Evolutionary conservation across 208 protist species (phyloP).

Genomic region (Trypanosoma melophagium): DNA sequence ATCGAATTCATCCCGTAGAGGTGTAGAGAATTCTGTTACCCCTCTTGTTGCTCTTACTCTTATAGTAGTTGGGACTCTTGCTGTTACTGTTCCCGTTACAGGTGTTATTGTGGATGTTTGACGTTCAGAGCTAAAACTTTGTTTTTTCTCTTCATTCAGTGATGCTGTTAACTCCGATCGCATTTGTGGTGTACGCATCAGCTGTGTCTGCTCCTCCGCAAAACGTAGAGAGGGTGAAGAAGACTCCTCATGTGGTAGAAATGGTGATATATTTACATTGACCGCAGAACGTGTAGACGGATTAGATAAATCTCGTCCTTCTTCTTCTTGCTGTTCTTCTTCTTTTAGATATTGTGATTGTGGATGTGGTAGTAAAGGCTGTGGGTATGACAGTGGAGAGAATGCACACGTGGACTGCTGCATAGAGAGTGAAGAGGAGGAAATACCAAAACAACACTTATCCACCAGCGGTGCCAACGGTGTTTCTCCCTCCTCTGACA

Average conservation of each 20-base stretch:
- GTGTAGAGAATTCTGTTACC: neutral
- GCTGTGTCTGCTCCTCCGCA: neutral
- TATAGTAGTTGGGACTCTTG: neutral
- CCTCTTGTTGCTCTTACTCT: neutral
- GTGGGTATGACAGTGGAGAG: too few species aligned
- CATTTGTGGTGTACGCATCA: neutral
- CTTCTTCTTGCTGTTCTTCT: neutral
- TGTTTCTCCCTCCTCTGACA: neutral
- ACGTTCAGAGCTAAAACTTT: neutral
- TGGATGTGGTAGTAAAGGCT: neutral
- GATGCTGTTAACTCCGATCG: neutral
- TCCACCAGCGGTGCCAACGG: neutral
- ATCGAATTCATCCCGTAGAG: neutral
- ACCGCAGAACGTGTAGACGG: neutral
- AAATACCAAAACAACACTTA: neutral
- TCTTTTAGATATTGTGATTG: neutral
- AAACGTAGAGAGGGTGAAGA: neutral
- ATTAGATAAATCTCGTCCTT: neutral
- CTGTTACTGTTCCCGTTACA: neutral
- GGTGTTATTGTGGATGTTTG: neutral
- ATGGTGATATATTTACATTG: constrained; percentile 10
- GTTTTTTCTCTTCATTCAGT: neutral
- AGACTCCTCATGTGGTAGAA: constrained; percentile 5
- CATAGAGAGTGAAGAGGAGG: neutral
- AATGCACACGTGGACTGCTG: too few species aligned